These are phyloP conservation scores for Cucurbitaria berberidis DNA, from an alignment of 2,329 filamentous ascomycete species.

Conservation along the genomic window DNA sequence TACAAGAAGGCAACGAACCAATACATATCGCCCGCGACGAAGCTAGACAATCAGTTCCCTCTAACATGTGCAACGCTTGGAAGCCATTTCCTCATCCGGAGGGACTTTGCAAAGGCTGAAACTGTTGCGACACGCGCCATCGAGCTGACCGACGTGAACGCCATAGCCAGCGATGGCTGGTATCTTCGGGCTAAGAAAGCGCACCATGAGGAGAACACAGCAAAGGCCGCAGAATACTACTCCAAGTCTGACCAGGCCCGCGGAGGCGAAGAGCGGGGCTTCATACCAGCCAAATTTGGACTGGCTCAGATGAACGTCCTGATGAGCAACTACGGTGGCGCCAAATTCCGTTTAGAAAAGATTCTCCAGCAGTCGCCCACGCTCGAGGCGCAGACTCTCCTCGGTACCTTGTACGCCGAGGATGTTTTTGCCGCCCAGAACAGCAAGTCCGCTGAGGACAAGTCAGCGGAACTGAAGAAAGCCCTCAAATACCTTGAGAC, in stretches of 20 bases:
- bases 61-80: conserved; percentile 91
- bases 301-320: conserved; percentile 86
- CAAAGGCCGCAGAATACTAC: conserved; percentile 84
- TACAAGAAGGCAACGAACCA: conserved; percentile 96
- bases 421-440: conserved; percentile 85
- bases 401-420: conserved; percentile 91
- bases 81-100: conserved; percentile 84
- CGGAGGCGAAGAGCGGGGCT: conserved; percentile 88
- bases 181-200: conserved; percentile 91
- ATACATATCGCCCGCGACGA: conserved; percentile 92
- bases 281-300: conserved; percentile 93
- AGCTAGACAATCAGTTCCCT: conserved; percentile 88
- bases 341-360: conserved; percentile 92
- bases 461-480: conserved; percentile 82
- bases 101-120: conserved; percentile 81
- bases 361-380: conserved; percentile 84
- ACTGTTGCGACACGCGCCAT: conserved; percentile 90
- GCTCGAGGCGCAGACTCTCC: conserved; percentile 87
- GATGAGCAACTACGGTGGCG: conserved; percentile 84
- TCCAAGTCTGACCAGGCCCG: conserved; percentile 88
- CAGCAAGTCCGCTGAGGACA: conserved; percentile 80
- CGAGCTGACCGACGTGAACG: conserved; percentile 93
- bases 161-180: conserved; percentile 96
- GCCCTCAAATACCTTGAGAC: conserved; percentile 83
- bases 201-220: conserved; percentile 77